These are phyloP conservation scores for Phoma sp. DNA, from an alignment of 2,329 filamentous ascomycete genomes.

Conservation along the genomic window DNA sequence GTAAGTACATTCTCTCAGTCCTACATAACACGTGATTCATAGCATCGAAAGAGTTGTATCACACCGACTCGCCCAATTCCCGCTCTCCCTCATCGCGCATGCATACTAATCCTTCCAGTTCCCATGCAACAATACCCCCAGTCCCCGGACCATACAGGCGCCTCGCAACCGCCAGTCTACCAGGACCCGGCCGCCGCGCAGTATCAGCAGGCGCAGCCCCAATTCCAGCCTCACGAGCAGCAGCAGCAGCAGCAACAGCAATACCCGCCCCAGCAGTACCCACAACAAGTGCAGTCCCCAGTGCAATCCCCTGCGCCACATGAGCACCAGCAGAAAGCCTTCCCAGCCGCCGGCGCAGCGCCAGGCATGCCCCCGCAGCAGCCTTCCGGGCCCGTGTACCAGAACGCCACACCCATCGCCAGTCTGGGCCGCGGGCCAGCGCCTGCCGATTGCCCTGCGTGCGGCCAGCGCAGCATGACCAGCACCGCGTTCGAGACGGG, in stretches of 20 bases:
- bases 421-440: slow-evolving; percentile 44
- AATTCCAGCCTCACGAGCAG: slow-evolving; percentile 5
- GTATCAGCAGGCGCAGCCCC: slow-evolving; percentile 17
- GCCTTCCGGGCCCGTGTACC: slow-evolving; percentile 41
- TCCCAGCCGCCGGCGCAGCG: neutral
- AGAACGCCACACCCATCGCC: slow-evolving; percentile 45
- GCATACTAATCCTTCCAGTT: slow-evolving; percentile 30
- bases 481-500: slow-evolving; percentile 43
- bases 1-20: slow-evolving; percentile 25
- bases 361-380: slow-evolving; percentile 46
- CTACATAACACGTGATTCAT: neutral
- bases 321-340: slow-evolving; percentile 12
- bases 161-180: slow-evolving; percentile 40
- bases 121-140: slow-evolving; percentile 48
- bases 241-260: slow-evolving; percentile 11
- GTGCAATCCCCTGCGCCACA: slow-evolving; percentile 25
- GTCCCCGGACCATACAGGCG: slow-evolving; percentile 37
- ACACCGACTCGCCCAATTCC: neutral
- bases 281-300: slow-evolving; percentile 30
- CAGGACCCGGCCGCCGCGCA: slow-evolving; percentile 39
- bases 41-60: no score
- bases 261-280: neutral
- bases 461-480: slow-evolving; percentile 51
- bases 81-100: neutral
- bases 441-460: slow-evolving; percentile 57